Conservation (phyloP, 2,329 filamentous ascomycete species). For the Hortaea sp. region DNA sequence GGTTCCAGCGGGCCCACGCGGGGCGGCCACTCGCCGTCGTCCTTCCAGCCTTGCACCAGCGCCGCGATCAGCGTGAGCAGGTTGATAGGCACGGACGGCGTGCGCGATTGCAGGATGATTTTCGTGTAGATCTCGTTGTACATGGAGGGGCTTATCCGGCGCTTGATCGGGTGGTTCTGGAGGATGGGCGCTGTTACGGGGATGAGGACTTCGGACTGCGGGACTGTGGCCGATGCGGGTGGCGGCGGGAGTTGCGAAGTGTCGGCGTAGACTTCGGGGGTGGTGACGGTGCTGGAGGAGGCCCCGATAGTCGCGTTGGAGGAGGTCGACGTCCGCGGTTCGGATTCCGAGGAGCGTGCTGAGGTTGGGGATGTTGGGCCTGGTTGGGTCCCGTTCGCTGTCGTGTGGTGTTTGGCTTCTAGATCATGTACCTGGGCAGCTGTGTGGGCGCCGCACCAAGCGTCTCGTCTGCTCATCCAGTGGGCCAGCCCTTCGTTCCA, state of each 20-base stretch:
- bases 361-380: conserved; percentile 16
- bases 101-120: conserved; percentile 67
- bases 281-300: conserved; percentile 8
- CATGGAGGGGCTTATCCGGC: conserved; percentile 60
- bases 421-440: conserved; percentile 26
- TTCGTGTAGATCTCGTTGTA: conserved; percentile 85
- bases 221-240: conserved; percentile 3
- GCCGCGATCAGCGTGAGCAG: conserved; percentile 68
- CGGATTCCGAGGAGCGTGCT: conserved; percentile 7
- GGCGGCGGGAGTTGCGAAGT: conserved; percentile 6
- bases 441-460: conserved; percentile 70
- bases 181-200: conserved; percentile 66
- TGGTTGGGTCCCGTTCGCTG: conserved; percentile 2
- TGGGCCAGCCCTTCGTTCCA: conserved; percentile 80
- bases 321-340: conserved; percentile 31
- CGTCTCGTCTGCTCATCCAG: conserved; percentile 66
- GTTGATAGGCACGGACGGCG: conserved; percentile 81
- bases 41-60: conserved; percentile 84
- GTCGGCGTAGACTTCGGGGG: conserved; percentile 9
- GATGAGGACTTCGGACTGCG: conserved; percentile 37
- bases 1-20: conserved; percentile 41
- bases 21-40: conserved; percentile 87
- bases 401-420: conserved; percentile 1
- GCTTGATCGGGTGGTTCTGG: conserved; percentile 66
- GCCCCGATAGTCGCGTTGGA: conserved; percentile 8